Percentiles rank a stretch among this genome's conserved stretches.
Conservation (phyloP, 2,329 filamentous ascomycete genomes). For the Elsinoe fawcettii region DNA sequence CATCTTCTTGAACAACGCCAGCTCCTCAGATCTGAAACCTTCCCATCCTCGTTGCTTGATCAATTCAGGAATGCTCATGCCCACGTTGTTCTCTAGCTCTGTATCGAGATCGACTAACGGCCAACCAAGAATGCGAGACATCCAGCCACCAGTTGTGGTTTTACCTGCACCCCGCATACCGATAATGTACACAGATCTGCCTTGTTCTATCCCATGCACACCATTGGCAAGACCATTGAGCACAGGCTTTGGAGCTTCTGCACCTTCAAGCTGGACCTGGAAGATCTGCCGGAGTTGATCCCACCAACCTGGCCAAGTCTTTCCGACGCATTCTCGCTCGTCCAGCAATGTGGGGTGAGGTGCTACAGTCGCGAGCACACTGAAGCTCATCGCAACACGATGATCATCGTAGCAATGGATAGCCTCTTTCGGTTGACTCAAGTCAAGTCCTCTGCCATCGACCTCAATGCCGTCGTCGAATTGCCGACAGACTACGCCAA, state of each 20-base stretch:
- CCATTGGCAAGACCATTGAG: slow-evolving; percentile 30
- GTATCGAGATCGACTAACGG: slow-evolving; percentile 80
- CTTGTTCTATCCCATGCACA: slow-evolving; percentile 23
- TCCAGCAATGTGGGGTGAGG: slow-evolving; percentile 67
- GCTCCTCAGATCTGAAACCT: slow-evolving; percentile 72
- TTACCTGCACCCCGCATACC: slow-evolving; percentile 97
- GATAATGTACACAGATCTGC: slow-evolving; percentile 80
- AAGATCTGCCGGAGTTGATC: slow-evolving; percentile 76
- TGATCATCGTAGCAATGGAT: slow-evolving; percentile 96
- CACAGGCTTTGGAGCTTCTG: slow-evolving; percentile 45
- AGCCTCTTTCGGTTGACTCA: slow-evolving; percentile 48
- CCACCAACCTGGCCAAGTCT: slow-evolving; percentile 99
- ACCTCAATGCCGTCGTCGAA: slow-evolving; percentile 90
- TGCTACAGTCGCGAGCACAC: slow-evolving; percentile 69
- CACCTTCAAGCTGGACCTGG: slow-evolving; percentile 65
- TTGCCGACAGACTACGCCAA: slow-evolving; percentile 77
- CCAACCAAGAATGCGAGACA: slow-evolving; percentile 65
- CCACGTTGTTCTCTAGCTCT: slow-evolving; percentile 68
- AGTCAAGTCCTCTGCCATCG: slow-evolving; percentile 48
- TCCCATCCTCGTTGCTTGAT: slow-evolving; percentile 77
- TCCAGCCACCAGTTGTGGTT: slow-evolving; percentile 85
- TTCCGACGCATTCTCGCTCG: slow-evolving; percentile 87
- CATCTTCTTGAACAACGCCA: slow-evolving; percentile 63
- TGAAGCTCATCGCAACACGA: slow-evolving; percentile 97
- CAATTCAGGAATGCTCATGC: slow-evolving; percentile 76